A percentile compares a stretch with the other conserved stretches of the same genome.
Evolutionary conservation across 2,329 filamentous ascomycete species (phyloP).

Genomic region (Hymenoscyphus fructigenus): DNA sequence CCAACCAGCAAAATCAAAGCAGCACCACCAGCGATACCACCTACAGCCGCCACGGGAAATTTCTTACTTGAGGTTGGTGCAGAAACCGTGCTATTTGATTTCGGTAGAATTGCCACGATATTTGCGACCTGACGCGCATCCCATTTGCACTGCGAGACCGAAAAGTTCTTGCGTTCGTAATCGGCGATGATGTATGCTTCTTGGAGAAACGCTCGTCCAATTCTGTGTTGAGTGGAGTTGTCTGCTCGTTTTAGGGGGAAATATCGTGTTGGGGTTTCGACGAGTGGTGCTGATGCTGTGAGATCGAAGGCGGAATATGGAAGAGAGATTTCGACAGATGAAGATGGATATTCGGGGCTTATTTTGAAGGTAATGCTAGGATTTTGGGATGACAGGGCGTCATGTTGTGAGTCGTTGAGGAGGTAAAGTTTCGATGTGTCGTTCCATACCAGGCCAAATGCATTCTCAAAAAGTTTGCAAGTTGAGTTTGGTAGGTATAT

Average conservation of each 20-base stretch:
- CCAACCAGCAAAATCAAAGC: neutral
- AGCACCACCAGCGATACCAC: constrained; percentile 18
- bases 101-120: constrained; percentile 13
- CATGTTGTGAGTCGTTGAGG: constrained; percentile 33
- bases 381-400: constrained; percentile 28
- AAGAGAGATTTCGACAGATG: constrained; percentile 25
- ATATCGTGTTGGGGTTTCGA: constrained; percentile 17
- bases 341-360: constrained; percentile 13
- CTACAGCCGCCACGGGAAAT: constrained; percentile 15
- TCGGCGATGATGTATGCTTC: constrained; percentile 40
- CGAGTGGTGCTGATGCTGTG: constrained; percentile 29
- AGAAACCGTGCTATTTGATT: constrained; percentile 27
- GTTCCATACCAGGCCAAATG: constrained; percentile 40
- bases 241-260: constrained; percentile 30
- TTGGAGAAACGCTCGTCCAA: constrained; percentile 33
- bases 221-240: constrained; percentile 26
- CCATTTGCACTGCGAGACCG: constrained; percentile 38
- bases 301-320: constrained; percentile 35
- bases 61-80: neutral
- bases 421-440: constrained; percentile 34
- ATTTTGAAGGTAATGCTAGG: constrained; percentile 34
- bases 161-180: constrained; percentile 38
- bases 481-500: constrained; percentile 39
- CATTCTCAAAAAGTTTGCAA: constrained; percentile 38
- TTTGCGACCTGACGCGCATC: constrained; percentile 33